Evolutionary conservation across 331 rosid genomes (phyloP).

Genomic region (Quercus phellos): DNA sequence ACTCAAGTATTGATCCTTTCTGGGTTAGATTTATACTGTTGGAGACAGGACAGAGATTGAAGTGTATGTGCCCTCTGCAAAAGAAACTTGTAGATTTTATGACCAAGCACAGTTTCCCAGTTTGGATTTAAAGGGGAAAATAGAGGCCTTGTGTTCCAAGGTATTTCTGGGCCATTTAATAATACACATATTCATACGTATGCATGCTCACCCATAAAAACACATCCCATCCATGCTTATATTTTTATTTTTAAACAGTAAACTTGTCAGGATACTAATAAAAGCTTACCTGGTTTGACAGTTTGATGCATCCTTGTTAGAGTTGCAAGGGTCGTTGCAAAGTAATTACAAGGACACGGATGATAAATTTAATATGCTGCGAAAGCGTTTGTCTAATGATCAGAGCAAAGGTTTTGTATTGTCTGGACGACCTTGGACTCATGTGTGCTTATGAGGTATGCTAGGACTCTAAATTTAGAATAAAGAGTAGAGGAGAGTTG

Average conservation of each 20-base stretch:
- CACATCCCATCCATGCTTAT: neutral
- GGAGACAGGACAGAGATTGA: slow-evolving; percentile 69
- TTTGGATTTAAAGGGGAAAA: slow-evolving; percentile 54
- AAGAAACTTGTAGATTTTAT: slow-evolving; percentile 58
- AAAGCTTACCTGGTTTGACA: slow-evolving; percentile 35
- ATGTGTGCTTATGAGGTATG: slow-evolving; percentile 86
- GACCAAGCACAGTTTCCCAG: slow-evolving; percentile 38
- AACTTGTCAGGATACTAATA: slow-evolving; percentile 16
- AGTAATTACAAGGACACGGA: slow-evolving; percentile 41
- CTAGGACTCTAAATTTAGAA: slow-evolving; percentile 6
- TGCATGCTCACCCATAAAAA: neutral
- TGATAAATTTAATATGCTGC: slow-evolving; percentile 44
- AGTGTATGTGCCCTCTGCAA: slow-evolving; percentile 50
- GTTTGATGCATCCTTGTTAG: slow-evolving; percentile 49
- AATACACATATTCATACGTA: neutral
- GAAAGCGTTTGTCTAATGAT: slow-evolving; percentile 51
- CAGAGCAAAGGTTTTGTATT: slow-evolving; percentile 55
- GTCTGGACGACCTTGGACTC: slow-evolving; percentile 82
- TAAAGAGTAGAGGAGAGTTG: neutral
- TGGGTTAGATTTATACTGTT: slow-evolving; percentile 55
- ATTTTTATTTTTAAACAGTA: neutral
- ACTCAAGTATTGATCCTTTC: slow-evolving; percentile 1
- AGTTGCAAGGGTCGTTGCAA: slow-evolving; percentile 36
- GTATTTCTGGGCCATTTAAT: slow-evolving; percentile 31
- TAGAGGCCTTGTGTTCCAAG: slow-evolving; percentile 67